These are phyloP conservation scores for Hymenoscyphus scutula DNA, from an alignment of 2,329 filamentous ascomycete species.

Conservation along the genomic window DNA sequence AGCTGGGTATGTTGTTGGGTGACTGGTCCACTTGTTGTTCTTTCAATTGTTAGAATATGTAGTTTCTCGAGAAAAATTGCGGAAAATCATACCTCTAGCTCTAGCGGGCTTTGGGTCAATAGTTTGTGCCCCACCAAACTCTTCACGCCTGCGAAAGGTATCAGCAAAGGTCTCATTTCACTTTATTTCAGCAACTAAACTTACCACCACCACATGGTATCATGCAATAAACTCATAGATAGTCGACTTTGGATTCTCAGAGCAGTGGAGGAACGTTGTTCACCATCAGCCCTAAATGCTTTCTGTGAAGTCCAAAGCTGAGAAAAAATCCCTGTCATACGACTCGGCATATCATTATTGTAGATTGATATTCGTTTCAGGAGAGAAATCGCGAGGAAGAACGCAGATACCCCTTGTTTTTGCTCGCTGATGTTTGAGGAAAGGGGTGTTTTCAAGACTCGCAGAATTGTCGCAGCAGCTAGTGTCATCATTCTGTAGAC, in stretches of 20 bases:
- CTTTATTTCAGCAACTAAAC: neutral
- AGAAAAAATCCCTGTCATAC: constrained; percentile 17
- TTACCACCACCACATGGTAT: constrained; percentile 19
- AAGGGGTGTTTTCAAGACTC: constrained; percentile 16
- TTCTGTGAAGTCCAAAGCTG: constrained; percentile 17
- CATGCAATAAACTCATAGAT: constrained; percentile 19
- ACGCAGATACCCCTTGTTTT: constrained; percentile 11
- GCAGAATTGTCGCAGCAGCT: constrained; percentile 14
- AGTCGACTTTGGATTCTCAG: constrained; percentile 18
- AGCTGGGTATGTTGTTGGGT: neutral
- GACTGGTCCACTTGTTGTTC: constrained; percentile 10
- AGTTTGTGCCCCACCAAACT: constrained; percentile 16
- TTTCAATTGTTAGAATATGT: neutral
- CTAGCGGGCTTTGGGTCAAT: constrained; percentile 10
- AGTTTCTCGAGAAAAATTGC: neutral
- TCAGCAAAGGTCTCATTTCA: neutral
- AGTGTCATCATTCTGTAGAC: constrained; percentile 18
- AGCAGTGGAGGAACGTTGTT: constrained; percentile 2
- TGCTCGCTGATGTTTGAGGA: constrained; percentile 12
- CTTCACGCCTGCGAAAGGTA: constrained; percentile 12
- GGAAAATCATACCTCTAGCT: neutral
- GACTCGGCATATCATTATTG: constrained; percentile 18
- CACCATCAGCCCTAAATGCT: constrained; percentile 10
- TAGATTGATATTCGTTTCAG: constrained; percentile 15
- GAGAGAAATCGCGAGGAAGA: constrained; percentile 15